These are phyloP conservation scores for Macrolepiota albuminosa DNA, from an alignment of 768 basidiomycete species.

Conservation along the genomic window DNA sequence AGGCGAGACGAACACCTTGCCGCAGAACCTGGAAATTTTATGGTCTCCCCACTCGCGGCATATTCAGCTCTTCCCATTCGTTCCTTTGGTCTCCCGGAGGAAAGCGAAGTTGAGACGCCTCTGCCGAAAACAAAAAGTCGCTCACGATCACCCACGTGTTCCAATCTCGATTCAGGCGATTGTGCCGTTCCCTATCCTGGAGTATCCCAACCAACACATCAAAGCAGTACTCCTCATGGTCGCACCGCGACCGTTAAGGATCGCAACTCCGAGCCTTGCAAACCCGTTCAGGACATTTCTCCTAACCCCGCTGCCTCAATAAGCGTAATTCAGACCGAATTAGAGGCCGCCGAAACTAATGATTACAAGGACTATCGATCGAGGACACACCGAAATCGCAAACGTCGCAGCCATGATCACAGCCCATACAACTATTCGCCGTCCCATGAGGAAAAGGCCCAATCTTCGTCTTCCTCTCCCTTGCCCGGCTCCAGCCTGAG, in stretches of 20 bases:
- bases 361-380: neutral
- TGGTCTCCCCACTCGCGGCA: slow-evolving; percentile 38
- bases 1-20: slow-evolving; percentile 27
- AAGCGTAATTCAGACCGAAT: slow-evolving; percentile 8
- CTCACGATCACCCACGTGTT: slow-evolving; percentile 15
- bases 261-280: neutral
- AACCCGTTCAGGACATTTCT: neutral
- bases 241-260: neutral
- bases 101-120: slow-evolving; percentile 15
- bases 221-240: neutral
- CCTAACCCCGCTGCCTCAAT: neutral
- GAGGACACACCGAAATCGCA: neutral
- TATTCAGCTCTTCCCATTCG: slow-evolving; percentile 24
- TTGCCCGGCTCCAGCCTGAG: neutral
- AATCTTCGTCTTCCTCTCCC: neutral
- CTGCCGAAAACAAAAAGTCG: slow-evolving; percentile 6
- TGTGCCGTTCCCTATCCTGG: slow-evolving; percentile 9
- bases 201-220: slow-evolving; percentile 1
- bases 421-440: neutral
- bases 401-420: neutral
- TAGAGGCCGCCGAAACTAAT: slow-evolving; percentile 1
- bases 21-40: slow-evolving; percentile 28
- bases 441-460: neutral
- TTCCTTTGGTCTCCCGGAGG: slow-evolving; percentile 31
- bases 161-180: slow-evolving; percentile 14